Evolutionary conservation across 2,329 filamentous ascomycete species (phyloP), one percentile per base, ranked within the genome.

Genomic region (Fusarium agapanthi): DNA sequence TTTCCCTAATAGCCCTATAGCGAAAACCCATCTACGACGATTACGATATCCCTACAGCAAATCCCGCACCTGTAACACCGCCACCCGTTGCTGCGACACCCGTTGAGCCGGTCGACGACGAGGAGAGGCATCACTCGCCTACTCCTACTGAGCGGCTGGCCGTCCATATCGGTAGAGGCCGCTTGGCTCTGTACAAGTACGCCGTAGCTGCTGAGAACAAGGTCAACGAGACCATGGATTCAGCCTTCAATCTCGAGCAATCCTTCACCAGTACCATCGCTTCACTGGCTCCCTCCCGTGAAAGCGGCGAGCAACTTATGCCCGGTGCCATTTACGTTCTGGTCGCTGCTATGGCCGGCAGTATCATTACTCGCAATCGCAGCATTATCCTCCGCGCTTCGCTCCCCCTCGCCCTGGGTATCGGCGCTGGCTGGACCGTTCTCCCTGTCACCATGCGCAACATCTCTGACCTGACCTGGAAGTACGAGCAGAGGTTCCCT

Each of bases 281-380:
- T 66, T 95, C 93, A 28, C 89, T 99, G 43, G 96, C 95, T 26
- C 96, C 96, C 35, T 87, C 95, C 41, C 92, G 91, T 78, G 92
- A 95, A 83, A 93, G 91, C 68, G 93, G 93, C 81, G 96, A 99
- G 87, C 91, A 91, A 80, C 88, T 99, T 63, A 91, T 98, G 84
- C 96, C 96, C 38, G 95, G 95, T 32, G 87, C 91, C 67, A 90
- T 98, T 75, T 98, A 98, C 84, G 95, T 98, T 51, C 89, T 98
- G 35, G 95, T 99, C 53, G 92, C 95, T 45, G 91, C 94, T 77
- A 98, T 99, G 95, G 94, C 96, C 40, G 96, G 95, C 76, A 95
- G 91, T 82, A 98, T 99, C 81, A 86, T 98, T 61, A 90, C 93
- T 61, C 91, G 95, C 72, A 97, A 97, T 86, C 91, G 95, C 77